phyloP scores from a whole-genome alignment of 192 early-diverging fungal species.

The Coemansia sp. region DNA sequence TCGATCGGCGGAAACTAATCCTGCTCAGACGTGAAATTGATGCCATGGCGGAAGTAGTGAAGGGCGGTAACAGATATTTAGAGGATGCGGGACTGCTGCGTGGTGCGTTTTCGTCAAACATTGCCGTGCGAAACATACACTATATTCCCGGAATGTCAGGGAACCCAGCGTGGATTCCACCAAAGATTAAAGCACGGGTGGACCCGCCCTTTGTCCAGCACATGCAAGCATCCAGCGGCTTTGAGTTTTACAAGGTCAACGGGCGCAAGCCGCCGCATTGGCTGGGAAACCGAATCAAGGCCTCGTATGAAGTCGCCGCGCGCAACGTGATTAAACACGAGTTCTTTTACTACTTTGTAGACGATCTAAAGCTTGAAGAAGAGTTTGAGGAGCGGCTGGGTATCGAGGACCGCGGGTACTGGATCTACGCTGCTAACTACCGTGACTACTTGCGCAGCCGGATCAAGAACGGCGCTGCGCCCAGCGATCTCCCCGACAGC shows the following conservation, averaged over 20 bases:
- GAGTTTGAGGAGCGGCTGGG: slow-evolving; percentile 46
- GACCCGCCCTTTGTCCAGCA: slow-evolving; percentile 48
- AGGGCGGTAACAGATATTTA: slow-evolving; percentile 12
- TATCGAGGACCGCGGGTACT: slow-evolving; percentile 36
- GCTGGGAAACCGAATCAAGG: slow-evolving; percentile 26
- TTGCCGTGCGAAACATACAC: background rate
- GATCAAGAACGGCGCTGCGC: slow-evolving; percentile 12
- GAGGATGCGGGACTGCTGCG: slow-evolving; percentile 22
- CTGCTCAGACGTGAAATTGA: slow-evolving; percentile 10
- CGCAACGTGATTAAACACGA: slow-evolving; percentile 23
- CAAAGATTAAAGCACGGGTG: slow-evolving; percentile 12
- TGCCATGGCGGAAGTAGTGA: slow-evolving; percentile 17
- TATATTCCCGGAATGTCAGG: slow-evolving; percentile 27
- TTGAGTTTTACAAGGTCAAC: slow-evolving; percentile 36
- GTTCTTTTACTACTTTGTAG: slow-evolving; percentile 30
- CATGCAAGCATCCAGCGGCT: slow-evolving; percentile 29
- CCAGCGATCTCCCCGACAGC: background rate
- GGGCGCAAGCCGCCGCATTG: slow-evolving; percentile 44
- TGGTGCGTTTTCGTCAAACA: slow-evolving; percentile 28
- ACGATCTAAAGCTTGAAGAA: slow-evolving; percentile 40
- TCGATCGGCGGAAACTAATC: background rate
- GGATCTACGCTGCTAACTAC: slow-evolving; percentile 38
- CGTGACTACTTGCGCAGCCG: slow-evolving; percentile 35
- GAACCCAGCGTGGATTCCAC: slow-evolving; percentile 40
- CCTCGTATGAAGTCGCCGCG: slow-evolving; percentile 7